A percentile compares a stretch with the other conserved stretches of the same genome.
phyloP scores from a whole-genome alignment of 2,329 filamentous ascomycete species.

The Lasiodiplodia theobromae region DNA sequence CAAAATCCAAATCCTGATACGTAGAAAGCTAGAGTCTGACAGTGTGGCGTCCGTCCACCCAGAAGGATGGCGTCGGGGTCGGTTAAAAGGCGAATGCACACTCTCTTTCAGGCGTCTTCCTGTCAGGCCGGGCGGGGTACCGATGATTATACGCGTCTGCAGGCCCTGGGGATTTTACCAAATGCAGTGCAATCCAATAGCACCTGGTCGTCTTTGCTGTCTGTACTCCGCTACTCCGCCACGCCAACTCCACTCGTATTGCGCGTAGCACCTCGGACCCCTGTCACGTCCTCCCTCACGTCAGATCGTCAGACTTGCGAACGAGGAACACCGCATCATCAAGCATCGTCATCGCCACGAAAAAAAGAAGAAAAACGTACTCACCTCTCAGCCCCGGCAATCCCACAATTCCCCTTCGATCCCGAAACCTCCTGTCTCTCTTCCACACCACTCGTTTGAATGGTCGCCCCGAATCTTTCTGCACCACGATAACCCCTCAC shows the following conservation, averaged over 20 bases:
- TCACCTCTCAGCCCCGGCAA: neutral
- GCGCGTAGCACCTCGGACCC: neutral
- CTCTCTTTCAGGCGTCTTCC: neutral
- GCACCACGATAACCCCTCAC: neutral
- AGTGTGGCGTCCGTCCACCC: neutral
- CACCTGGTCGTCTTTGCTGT: neutral
- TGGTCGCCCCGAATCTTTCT: too few species aligned
- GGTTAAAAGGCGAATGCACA: neutral
- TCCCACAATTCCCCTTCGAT: neutral
- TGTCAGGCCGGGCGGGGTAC: constrained; percentile 5
- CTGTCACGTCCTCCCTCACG: constrained; percentile 7
- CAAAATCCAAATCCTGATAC: neutral
- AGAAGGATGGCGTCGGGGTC: neutral
- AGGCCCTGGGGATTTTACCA: neutral
- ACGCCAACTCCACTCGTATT: constrained; percentile 4
- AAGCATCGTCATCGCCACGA: neutral
- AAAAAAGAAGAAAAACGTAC: neutral
- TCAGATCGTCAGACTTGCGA: constrained; percentile 6
- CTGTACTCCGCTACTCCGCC: neutral
- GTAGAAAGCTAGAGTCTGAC: neutral
- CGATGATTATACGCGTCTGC: neutral
- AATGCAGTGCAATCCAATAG: neutral
- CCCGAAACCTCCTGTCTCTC: neutral
- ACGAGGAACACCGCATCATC: neutral
- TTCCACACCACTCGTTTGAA: neutral